These are phyloP conservation scores for Fraxinus greggii DNA, from an alignment of 305 asterid genomes.

Conservation along the genomic window DNA sequence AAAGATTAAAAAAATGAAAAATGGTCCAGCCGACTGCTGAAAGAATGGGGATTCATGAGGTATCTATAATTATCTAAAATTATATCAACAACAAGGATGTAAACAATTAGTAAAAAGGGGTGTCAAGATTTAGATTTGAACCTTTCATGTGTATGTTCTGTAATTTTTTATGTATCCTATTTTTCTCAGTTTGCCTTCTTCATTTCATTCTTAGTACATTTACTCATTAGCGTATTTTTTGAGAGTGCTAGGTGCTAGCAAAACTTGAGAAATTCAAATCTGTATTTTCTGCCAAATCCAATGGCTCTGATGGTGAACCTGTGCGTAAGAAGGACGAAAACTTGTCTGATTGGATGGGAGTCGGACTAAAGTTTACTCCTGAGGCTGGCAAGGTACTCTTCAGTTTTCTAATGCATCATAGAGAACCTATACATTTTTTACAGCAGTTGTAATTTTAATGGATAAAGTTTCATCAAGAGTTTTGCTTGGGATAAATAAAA, in stretches of 20 bases:
- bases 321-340: conserved; percentile 53
- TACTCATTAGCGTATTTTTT: conserved; percentile 12
- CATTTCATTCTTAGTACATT: conserved; percentile 3
- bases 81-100: background rate
- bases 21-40: background rate
- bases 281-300: conserved; percentile 45
- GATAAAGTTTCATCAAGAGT: background rate
- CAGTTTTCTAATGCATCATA: conserved; percentile 2
- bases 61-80: background rate
- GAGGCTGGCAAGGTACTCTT: conserved; percentile 72
- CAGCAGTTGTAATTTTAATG: background rate
- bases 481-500: background rate
- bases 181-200: conserved; percentile 1
- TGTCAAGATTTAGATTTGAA: conserved; percentile 10
- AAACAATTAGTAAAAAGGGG: background rate
- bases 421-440: background rate
- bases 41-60: background rate
- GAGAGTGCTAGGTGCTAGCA: conserved; percentile 54
- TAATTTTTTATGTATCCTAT: background rate
- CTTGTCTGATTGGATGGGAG: conserved; percentile 62
- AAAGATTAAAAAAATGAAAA: background rate
- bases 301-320: conserved; percentile 37
- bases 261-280: conserved; percentile 75
- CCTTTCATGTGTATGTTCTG: conserved; percentile 4
- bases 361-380: conserved; percentile 60